Percentiles rank a stretch among this genome's conserved stretches.
phyloP scores from a whole-genome alignment of 2,329 filamentous ascomycete genomes.

The Talaromyces amestolkiae region DNA sequence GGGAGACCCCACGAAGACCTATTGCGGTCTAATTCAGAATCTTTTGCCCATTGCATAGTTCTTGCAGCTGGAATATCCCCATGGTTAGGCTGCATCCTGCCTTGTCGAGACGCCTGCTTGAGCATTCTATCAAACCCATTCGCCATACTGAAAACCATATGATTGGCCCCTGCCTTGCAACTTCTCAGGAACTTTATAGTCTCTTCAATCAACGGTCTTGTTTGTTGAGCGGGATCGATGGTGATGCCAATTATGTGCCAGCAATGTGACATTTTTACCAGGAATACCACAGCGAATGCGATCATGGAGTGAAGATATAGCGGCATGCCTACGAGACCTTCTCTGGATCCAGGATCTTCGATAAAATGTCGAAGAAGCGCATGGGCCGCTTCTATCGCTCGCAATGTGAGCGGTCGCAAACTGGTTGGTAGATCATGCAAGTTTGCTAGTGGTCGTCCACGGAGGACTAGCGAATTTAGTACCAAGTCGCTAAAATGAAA shows the following conservation, averaged over 20 bases:
- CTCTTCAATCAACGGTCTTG: constrained; percentile 4
- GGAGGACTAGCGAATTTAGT: background rate
- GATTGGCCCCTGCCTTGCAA: constrained; percentile 5
- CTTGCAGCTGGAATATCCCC: background rate
- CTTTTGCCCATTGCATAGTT: background rate
- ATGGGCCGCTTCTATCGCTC: constrained; percentile 39
- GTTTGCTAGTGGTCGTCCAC: constrained; percentile 2
- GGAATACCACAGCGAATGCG: constrained; percentile 25
- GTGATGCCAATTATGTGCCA: constrained; percentile 12
- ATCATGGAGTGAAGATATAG: constrained; percentile 22
- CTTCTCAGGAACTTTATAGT: constrained; percentile 1
- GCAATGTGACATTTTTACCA: constrained; percentile 29
- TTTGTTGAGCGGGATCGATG: background rate
- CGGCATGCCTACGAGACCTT: constrained; percentile 38
- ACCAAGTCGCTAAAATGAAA: constrained; percentile 9
- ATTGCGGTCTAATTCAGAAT: background rate
- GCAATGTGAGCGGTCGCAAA: constrained; percentile 6
- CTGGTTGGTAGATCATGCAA: constrained; percentile 11
- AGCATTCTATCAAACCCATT: constrained; percentile 12
- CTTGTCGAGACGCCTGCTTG: constrained; percentile 5
- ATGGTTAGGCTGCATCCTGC: background rate
- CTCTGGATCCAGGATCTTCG: constrained; percentile 39
- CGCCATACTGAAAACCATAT: constrained; percentile 11
- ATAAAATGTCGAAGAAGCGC: constrained; percentile 33
- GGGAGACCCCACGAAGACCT: background rate